Percentiles rank a stretch among this genome's conserved stretches.
These are phyloP conservation scores for Cercospora nicotianae DNA, from an alignment of 2,329 filamentous ascomycete species.

Conservation along the genomic window DNA sequence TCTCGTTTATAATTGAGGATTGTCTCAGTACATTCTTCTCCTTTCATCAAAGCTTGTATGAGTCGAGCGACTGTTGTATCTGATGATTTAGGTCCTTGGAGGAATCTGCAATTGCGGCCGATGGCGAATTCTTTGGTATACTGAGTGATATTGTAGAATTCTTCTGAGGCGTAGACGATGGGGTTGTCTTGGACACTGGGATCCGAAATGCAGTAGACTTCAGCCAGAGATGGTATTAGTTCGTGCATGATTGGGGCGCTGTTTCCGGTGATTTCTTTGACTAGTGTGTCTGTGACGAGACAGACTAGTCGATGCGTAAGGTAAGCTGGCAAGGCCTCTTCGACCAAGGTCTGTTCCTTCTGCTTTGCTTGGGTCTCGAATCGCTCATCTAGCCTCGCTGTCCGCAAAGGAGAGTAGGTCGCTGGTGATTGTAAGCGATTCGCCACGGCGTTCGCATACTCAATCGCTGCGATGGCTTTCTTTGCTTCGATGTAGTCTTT, in stretches of 20 bases:
- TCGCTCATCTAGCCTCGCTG: conserved; percentile 40
- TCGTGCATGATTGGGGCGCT: conserved; percentile 44
- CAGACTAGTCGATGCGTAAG: conserved; percentile 44
- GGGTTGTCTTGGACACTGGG: conserved; percentile 47
- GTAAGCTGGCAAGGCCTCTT: conserved; percentile 46
- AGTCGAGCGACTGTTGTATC: conserved; percentile 39
- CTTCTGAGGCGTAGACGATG: conserved; percentile 49
- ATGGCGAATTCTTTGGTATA: conserved; percentile 47
- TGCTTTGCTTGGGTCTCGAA: conserved; percentile 41
- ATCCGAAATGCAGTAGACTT: conserved; percentile 50
- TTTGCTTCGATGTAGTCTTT: conserved; percentile 43
- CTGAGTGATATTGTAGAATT: conserved; percentile 48
- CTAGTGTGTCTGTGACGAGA: conserved; percentile 45
- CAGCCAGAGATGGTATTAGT: conserved; percentile 45
- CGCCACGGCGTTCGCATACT: conserved; percentile 49
- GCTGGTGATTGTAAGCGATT: conserved; percentile 34
- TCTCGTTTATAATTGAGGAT: conserved; percentile 47
- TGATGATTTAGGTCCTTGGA: conserved; percentile 46
- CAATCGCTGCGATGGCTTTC: conserved; percentile 46
- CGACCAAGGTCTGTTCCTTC: conserved; percentile 41
- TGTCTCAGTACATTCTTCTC: conserved; percentile 47
- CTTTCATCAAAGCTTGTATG: conserved; percentile 39
- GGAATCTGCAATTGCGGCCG: conserved; percentile 48
- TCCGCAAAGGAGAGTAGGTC: conserved; percentile 32
- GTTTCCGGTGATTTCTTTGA: conserved; percentile 47